Evolutionary conservation across 805 yeast genomes (phyloP).

Genomic region (Monosporozyma unispora): DNA sequence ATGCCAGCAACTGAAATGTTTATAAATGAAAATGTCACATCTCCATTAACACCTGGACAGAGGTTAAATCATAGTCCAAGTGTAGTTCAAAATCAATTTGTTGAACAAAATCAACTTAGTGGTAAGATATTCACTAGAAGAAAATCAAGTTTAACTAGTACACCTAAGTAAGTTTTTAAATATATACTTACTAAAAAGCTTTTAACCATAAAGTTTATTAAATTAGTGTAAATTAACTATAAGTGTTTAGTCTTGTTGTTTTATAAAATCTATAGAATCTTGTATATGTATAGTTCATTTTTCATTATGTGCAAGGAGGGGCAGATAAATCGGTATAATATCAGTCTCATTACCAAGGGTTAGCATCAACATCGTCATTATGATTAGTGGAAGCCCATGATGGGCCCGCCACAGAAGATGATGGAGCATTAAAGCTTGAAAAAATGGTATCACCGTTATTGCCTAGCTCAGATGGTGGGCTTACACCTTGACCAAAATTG

Average conservation of each 20-base stretch:
- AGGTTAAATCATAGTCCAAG: not conserved
- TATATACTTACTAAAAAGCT: no score
- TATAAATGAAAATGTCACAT: slow-evolving; percentile 12
- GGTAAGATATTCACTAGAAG: not conserved
- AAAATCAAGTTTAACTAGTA: not conserved
- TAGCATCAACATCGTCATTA: slow-evolving; percentile 44
- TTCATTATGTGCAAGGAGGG: no score
- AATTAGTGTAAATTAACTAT: not conserved
- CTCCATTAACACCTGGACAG: not conserved
- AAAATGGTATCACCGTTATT: slow-evolving; percentile 26
- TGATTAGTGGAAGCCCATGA: slow-evolving; percentile 44
- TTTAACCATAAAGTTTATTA: not conserved
- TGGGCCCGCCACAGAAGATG: slow-evolving; percentile 27
- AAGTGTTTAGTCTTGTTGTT: not conserved
- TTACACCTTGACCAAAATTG: not conserved
- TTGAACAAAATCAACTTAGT: not conserved
- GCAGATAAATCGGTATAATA: no score
- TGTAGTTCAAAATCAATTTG: not conserved
- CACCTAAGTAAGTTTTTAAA: not conserved
- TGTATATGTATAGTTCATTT: not conserved
- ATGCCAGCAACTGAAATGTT: slow-evolving; percentile 24
- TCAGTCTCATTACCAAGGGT: slow-evolving; percentile 69
- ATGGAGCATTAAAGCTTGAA: slow-evolving; percentile 68
- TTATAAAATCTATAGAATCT: not conserved
- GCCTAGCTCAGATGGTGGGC: not conserved